phyloP scores from a whole-genome alignment of 2,329 filamentous ascomycete genomes.

The Cercospora sp. region DNA sequence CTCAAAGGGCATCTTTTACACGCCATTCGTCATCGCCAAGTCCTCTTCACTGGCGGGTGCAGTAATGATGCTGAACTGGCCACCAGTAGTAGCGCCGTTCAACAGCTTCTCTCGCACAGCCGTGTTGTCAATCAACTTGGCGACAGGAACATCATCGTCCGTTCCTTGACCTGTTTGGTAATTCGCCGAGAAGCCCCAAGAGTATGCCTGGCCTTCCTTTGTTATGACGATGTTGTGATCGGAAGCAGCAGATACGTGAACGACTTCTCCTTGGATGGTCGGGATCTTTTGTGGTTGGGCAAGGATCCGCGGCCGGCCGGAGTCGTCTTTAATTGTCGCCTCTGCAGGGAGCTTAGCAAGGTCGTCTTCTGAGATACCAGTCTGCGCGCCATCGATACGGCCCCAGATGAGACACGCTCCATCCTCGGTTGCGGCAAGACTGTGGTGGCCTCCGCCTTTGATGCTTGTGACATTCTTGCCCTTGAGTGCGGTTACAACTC shows the following conservation, averaged over 20 bases:
- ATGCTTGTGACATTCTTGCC: constrained; percentile 66
- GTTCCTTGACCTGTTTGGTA: constrained; percentile 78
- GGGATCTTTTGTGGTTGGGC: constrained; percentile 60
- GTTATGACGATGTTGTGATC: constrained; percentile 75
- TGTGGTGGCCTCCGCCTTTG: constrained; percentile 74
- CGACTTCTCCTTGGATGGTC: constrained; percentile 52
- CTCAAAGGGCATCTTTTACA: neutral
- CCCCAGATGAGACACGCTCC: constrained; percentile 62
- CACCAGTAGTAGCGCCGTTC: constrained; percentile 78
- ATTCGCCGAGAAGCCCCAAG: constrained; percentile 78
- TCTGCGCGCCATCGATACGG: constrained; percentile 59
- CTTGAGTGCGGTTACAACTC: constrained; percentile 64
- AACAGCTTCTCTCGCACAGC: constrained; percentile 75
- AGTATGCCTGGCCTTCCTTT: constrained; percentile 67
- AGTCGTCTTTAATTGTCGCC: constrained; percentile 61
- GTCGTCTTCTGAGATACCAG: constrained; percentile 49
- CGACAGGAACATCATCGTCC: constrained; percentile 74
- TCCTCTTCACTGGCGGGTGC: constrained; percentile 24
- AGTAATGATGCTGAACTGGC: constrained; percentile 68
- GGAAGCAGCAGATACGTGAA: constrained; percentile 54
- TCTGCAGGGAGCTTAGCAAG: constrained; percentile 57
- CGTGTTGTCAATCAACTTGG: constrained; percentile 80
- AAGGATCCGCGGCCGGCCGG: constrained; percentile 69
- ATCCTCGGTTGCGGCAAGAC: constrained; percentile 50
- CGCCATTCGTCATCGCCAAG: constrained; percentile 18